These are phyloP conservation scores for Haplosporangium sp. DNA, from an alignment of 371 early-diverging fungal species.

Conservation along the genomic window DNA sequence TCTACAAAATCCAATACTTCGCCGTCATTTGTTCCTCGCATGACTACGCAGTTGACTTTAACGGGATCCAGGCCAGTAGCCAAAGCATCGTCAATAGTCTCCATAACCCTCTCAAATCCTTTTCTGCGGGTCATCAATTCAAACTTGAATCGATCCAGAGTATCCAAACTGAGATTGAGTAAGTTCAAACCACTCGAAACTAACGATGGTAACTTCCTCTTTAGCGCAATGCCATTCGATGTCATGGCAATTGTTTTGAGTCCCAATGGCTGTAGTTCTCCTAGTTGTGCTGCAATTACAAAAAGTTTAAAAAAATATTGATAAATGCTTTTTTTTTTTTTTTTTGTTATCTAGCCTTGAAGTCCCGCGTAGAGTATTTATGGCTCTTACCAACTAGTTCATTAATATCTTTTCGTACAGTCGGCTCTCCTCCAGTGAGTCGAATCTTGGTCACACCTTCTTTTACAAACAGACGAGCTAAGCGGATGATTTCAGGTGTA, in stretches of 20 bases:
- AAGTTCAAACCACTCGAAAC: slow-evolving; percentile 84
- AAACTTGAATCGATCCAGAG: slow-evolving; percentile 87
- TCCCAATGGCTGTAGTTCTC: slow-evolving; percentile 77
- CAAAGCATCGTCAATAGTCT: slow-evolving; percentile 77
- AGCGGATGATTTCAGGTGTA: slow-evolving; percentile 81
- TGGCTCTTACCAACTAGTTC: slow-evolving; percentile 76
- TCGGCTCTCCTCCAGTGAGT: slow-evolving; percentile 96
- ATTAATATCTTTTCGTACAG: slow-evolving; percentile 90
- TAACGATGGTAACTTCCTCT: slow-evolving; percentile 81
- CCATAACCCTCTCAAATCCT: slow-evolving; percentile 84
- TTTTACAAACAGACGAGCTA: slow-evolving; percentile 86
- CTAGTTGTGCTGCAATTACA: slow-evolving; percentile 64
- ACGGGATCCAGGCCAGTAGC: slow-evolving; percentile 74
- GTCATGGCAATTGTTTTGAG: slow-evolving; percentile 90
- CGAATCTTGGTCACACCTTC: slow-evolving; percentile 94
- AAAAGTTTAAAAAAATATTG: no score
- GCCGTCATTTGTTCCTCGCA: slow-evolving; percentile 85
- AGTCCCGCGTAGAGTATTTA: no score
- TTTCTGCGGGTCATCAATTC: slow-evolving; percentile 89
- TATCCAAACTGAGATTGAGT: slow-evolving; percentile 93
- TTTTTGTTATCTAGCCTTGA: background rate
- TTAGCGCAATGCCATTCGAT: slow-evolving; percentile 92
- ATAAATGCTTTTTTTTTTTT: no score
- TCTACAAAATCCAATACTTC: slow-evolving; percentile 88
- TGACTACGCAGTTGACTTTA: slow-evolving; percentile 93